Conservation (phyloP, 139 green algal species). For the Micractinium conductrix region DNA sequence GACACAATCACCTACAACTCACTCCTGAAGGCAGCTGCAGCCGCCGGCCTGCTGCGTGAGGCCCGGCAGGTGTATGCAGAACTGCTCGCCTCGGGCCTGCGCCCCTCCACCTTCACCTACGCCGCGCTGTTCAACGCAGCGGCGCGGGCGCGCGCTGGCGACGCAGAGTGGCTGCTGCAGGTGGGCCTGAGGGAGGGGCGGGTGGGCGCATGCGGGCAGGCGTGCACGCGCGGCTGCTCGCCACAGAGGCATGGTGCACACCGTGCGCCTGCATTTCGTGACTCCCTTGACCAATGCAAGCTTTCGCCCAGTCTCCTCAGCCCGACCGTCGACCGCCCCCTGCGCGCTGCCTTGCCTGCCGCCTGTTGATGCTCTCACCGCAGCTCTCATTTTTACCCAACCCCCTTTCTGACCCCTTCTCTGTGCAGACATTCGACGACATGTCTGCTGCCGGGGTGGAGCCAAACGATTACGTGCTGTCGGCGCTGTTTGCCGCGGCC, state of each 20-base stretch:
- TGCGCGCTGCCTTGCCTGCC: no score
- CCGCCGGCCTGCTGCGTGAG: conserved; percentile 4
- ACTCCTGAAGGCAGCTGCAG: conserved; percentile 51
- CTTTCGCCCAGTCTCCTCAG: no score
- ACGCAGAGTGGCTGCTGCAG: conserved; percentile 47
- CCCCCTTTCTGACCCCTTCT: not conserved
- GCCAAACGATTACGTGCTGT: conserved; percentile 58
- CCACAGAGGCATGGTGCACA: no score
- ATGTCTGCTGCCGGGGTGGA: conserved; percentile 20
- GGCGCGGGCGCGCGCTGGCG: not conserved
- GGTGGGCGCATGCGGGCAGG: no score
- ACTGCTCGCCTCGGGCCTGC: conserved; percentile 30
- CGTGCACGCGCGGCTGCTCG: no score
- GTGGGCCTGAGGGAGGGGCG: not conserved
- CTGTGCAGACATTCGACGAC: conserved; percentile 41
- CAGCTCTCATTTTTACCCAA: not conserved
- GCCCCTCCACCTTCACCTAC: conserved; percentile 47
- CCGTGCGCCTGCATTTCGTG: no score
- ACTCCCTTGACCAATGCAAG: no score
- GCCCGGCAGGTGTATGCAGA: conserved; percentile 37
- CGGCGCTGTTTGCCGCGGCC: conserved; percentile 53
- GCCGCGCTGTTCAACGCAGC: conserved; percentile 51
- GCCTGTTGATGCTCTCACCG: not conserved
- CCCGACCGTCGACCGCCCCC: no score
- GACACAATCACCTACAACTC: conserved; percentile 62